These are phyloP conservation scores for Nigrospora sphaerica DNA, from an alignment of 2,329 filamentous ascomycete species.

Conservation along the genomic window DNA sequence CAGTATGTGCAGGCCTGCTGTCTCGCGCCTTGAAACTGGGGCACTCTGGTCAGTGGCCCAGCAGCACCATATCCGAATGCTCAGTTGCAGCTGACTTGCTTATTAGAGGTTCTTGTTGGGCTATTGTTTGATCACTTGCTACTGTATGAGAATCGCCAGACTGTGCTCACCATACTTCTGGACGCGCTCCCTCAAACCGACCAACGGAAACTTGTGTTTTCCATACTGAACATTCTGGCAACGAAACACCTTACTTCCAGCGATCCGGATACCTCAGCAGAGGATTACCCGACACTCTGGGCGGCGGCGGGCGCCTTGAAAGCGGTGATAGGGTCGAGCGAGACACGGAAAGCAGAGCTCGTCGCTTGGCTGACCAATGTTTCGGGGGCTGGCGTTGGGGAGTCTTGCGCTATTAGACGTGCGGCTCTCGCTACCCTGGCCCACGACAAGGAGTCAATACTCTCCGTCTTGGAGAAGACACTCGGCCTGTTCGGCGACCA, in stretches of 20 bases:
- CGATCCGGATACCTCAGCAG: constrained; percentile 19
- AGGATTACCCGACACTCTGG: constrained; percentile 35
- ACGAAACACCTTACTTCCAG: constrained; percentile 32
- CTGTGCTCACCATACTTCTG: constrained; percentile 24
- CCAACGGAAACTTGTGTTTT: constrained; percentile 33
- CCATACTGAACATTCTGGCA: constrained; percentile 36
- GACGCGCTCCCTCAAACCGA: constrained; percentile 30
- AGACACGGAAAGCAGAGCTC: constrained; percentile 44
- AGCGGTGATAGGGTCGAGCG: constrained; percentile 37
- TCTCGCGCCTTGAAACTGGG: constrained; percentile 62
- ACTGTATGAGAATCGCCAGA: constrained; percentile 10
- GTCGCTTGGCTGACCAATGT: constrained; percentile 58
- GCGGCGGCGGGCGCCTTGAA: constrained; percentile 53
- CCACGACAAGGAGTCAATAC: constrained; percentile 42
- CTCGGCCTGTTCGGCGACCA: constrained; percentile 75
- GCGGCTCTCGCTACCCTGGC: constrained; percentile 55
- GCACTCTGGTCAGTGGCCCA: constrained; percentile 52
- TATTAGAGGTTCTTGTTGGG: constrained; percentile 33
- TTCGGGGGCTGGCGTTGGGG: constrained; percentile 58
- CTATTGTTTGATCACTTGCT: constrained; percentile 14
- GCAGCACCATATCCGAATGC: neutral
- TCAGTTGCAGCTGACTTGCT: constrained; percentile 8
- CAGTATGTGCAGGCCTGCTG: constrained; percentile 39
- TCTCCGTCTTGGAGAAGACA: constrained; percentile 57
- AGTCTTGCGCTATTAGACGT: constrained; percentile 58